Evolutionary conservation across 2,329 filamentous ascomycete genomes (phyloP), one percentile per base, ranked within the genome.

Genomic region (Paecilomyces dactylethromorphus): DNA sequence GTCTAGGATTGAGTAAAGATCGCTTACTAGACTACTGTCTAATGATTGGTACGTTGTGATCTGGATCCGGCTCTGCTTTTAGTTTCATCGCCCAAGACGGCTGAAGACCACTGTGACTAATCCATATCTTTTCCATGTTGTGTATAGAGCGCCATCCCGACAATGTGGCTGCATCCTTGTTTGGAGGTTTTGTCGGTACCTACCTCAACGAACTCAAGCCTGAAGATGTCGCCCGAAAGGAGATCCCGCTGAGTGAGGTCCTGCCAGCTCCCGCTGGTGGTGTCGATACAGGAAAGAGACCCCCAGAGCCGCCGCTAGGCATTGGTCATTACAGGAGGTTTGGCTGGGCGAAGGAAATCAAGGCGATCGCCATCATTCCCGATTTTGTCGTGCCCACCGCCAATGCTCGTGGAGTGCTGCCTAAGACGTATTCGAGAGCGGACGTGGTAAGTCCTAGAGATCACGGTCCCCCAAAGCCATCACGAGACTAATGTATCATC

Each of bases 301-400:
- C 94, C 21, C 93, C 94, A 4, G 84, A 91, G 71, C 94, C 94
- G n/a, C 94, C 94, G 2, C 74, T 88, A 65, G 90, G 92, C 68
- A 97, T 99, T 67, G 94, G 93, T 54, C 92, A 97, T 75, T 96
- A 96, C 79, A 92, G 95, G 78, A 93, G 92, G 75, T 97, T 97
- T 76, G 86, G 87, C 50, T 97, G 93, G 93, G 89, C 91, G 59
- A 86, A 87, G 63, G 91, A 96, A 74, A 96, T 99, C 81, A 97
- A 97, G 81, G 93, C 92, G 62, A 88, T 99, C 64, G 92, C 92
- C 65, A 93, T 99, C 68, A 96, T 99, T 62, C 94, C 94, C 8
- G 85, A 96, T 67, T 99, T 97, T 70, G 90, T 96, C 73, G 92
- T 97, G 31, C 86, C 92, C n/a, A 99, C 94, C 1, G 92, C 93